phyloP scores from a whole-genome alignment of 2,329 filamentous ascomycete genomes.

The Remersonia thermophila region DNA sequence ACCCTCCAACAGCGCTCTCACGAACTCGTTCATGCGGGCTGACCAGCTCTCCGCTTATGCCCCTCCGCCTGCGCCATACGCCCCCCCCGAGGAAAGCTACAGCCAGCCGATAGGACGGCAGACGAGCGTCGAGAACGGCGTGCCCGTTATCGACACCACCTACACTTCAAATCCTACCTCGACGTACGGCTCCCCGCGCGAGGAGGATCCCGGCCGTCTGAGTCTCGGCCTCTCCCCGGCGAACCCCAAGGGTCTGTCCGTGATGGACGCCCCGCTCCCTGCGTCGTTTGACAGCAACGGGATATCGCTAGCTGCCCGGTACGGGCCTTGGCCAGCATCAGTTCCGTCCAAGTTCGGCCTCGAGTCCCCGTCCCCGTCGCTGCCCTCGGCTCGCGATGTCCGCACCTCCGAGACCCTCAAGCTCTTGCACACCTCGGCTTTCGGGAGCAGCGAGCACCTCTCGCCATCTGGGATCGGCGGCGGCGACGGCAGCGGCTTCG shows the following conservation, averaged over 20 bases:
- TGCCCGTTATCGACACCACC: conserved; percentile 48
- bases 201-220: conserved; percentile 42
- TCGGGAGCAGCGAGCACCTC: conserved; percentile 56
- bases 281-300: conserved; percentile 95
- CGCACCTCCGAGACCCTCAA: conserved; percentile 53
- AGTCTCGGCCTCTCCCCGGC: conserved; percentile 71
- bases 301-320: conserved; percentile 79
- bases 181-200: conserved; percentile 71
- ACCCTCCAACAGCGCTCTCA: conserved; percentile 57
- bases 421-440: conserved; percentile 53
- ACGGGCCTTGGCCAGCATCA: conserved; percentile 82
- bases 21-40: conserved; percentile 58
- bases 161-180: conserved; percentile 43
- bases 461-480: conserved; percentile 16
- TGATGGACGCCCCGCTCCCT: conserved; percentile 82
- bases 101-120: conserved; percentile 34
- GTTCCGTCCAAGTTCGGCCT: conserved; percentile 85
- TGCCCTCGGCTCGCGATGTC: conserved; percentile 48
- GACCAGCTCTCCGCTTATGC: conserved; percentile 37
- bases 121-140: conserved; percentile 41
- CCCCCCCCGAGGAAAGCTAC: conserved; percentile 21
- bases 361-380: conserved; percentile 69
- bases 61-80: conserved; percentile 21
- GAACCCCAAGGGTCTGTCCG: conserved; percentile 62
- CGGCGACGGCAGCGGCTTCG: conserved; percentile 28